These are phyloP conservation scores for Alternaria sp. DNA, from an alignment of 2,329 filamentous ascomycete species.

Conservation along the genomic window DNA sequence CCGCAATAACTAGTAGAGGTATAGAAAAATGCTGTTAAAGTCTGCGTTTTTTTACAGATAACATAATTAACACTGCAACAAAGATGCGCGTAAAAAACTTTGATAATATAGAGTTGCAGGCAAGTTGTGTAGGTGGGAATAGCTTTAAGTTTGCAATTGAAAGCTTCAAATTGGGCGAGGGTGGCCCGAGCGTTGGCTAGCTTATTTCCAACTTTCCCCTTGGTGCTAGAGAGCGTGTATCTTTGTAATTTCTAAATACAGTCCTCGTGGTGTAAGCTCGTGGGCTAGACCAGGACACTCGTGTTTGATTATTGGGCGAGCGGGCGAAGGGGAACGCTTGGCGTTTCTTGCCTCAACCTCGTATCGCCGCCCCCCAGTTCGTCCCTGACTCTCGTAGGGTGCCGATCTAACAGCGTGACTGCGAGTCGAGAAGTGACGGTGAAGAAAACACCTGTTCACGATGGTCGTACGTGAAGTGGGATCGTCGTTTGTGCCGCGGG, in stretches of 20 bases:
- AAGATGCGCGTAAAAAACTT: too few species aligned
- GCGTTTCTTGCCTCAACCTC: neutral
- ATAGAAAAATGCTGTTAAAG: too few species aligned
- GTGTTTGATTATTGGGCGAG: slow-evolving; percentile 3
- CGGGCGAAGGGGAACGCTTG: slow-evolving; percentile 1
- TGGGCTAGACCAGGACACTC: neutral
- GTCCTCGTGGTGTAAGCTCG: slow-evolving; percentile 4
- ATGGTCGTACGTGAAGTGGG: neutral
- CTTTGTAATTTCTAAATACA: neutral
- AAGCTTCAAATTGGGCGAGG: too few species aligned
- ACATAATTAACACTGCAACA: too few species aligned
- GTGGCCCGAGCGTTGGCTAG: too few species aligned
- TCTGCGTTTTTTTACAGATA: too few species aligned
- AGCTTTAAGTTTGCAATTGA: too few species aligned
- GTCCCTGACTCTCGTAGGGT: slow-evolving; percentile 1
- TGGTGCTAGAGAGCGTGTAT: too few species aligned
- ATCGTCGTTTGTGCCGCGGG: neutral
- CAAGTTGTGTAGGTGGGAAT: too few species aligned
- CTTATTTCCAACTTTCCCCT: too few species aligned
- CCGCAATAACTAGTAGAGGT: too few species aligned
- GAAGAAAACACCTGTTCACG: slow-evolving; percentile 6
- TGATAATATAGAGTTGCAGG: too few species aligned
- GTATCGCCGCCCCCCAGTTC: neutral
- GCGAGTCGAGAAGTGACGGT: neutral
- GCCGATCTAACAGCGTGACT: slow-evolving; percentile 1